Conservation (phyloP, 306 rosid genomes). For the Phaseolus lunatus region DNA sequence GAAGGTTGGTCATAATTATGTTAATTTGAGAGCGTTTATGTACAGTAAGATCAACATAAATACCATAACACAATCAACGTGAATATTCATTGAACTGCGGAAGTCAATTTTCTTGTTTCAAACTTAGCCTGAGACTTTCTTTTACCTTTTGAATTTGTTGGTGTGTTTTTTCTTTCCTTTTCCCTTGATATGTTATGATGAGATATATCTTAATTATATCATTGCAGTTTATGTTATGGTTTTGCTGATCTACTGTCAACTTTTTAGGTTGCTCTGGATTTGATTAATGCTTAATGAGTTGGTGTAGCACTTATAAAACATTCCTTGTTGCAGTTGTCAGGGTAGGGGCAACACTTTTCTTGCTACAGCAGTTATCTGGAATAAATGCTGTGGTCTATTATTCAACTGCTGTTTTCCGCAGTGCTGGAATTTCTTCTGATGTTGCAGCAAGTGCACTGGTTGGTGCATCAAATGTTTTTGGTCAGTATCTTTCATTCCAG, state of each 20-base stretch:
- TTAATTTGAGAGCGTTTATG: background rate
- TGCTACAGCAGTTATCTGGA: slow-evolving; percentile 96
- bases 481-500: slow-evolving; percentile 52
- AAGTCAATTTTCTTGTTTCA: slow-evolving; percentile 32
- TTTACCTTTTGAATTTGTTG: slow-evolving; percentile 2
- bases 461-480: slow-evolving; percentile 93
- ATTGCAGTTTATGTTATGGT: background rate
- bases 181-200: background rate
- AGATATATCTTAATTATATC: slow-evolving; percentile 5
- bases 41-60: background rate
- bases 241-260: background rate
- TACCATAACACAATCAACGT: background rate
- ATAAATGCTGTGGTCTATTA: slow-evolving; percentile 95
- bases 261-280: slow-evolving; percentile 4
- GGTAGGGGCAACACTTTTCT: slow-evolving; percentile 85
- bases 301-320: slow-evolving; percentile 35
- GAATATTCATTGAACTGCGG: slow-evolving; percentile 31
- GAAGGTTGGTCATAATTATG: background rate
- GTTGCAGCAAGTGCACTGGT: slow-evolving; percentile 98
- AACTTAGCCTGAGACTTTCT: background rate
- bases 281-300: slow-evolving; percentile 16
- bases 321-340: slow-evolving; percentile 78
- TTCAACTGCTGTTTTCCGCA: slow-evolving; percentile 91
- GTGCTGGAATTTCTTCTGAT: slow-evolving; percentile 93
- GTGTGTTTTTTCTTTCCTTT: background rate